Base-by-base conservation (phyloP, 2,329 filamentous ascomycete species). In the Ophiosphaerella narmari region DNA sequence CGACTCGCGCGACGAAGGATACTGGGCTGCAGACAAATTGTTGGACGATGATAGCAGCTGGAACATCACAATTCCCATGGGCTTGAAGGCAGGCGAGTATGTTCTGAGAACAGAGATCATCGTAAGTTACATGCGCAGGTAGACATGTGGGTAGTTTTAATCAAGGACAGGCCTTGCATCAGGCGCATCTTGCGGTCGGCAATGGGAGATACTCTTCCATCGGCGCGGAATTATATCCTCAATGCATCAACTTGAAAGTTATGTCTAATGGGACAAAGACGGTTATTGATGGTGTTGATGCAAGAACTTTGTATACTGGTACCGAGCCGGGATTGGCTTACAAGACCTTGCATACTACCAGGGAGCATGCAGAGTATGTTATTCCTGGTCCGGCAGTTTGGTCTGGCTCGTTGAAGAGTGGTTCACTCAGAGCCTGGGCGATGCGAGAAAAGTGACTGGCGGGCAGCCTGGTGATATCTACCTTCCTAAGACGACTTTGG, bases 221-320 rank as follows among this genome's bases (percentile, higher is more conserved):
- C 43, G 77, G 78, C n/a, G 78, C 78, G 4, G 79, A 78, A 72
- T 75, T 74, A 65, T 81, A 78, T 63, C 78, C 73, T 33, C 76
- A 79, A 61, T 82, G 80, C 57, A 63, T 80, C 43, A 80, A 78
- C 62, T 58, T 81, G 16, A 61, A 75, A 48, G 68, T 81, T 40
- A 48, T 41, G n/a, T 77, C 77, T 18, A 64, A 66, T 23, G 77
- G 77, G 21, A 67, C 66, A 18, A 61, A 58, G 32, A 66, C 63
- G 13, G 50, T 62, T 11, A 67, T 71, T 5, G 45, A 58, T 13
- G 75, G 75, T 8, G 61, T 68, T 36, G 48, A 60, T 11, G 76
- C 67, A 23, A 71, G 63, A 16, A 60, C 62, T 11, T 62, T 78
- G 5, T 79, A 79, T 62, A 63, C 56, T 9, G 54, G 59, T 14